phyloP scores from a whole-genome alignment of 345 rosid genomes.

The Punica granatum region DNA sequence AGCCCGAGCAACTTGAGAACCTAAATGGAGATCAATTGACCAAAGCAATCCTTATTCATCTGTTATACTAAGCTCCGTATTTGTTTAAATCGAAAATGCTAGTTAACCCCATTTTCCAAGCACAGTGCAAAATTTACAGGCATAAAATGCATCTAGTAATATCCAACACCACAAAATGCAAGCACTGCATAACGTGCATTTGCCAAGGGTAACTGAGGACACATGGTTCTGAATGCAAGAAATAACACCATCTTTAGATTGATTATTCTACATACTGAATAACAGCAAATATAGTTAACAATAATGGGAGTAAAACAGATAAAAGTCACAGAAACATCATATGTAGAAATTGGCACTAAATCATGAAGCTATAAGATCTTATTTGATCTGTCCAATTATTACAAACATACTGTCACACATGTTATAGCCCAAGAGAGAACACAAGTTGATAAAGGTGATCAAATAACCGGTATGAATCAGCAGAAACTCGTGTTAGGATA shows the following conservation, averaged over 20 bases:
- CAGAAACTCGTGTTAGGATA: neutral
- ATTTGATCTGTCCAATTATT: neutral
- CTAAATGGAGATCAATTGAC: too few relatives aligned
- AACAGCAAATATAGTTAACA: neutral
- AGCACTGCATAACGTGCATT: neutral
- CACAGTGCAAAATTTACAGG: neutral
- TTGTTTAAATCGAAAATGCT: too few relatives aligned
- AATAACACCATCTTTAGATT: neutral
- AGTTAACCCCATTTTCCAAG: neutral
- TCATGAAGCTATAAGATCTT: neutral
- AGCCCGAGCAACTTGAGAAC: too few relatives aligned
- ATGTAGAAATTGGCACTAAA: neutral
- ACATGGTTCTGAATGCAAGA: neutral
- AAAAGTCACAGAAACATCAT: neutral
- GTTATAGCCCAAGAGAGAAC: neutral
- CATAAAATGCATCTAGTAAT: neutral
- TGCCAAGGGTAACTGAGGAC: neutral
- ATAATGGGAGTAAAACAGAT: neutral
- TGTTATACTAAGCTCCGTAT: too few relatives aligned
- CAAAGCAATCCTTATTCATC: too few relatives aligned
- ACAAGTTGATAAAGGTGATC: neutral
- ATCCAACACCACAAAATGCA: neutral
- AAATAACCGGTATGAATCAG: neutral
- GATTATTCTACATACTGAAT: neutral
- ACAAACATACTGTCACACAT: neutral